A percentile compares a stretch with the other conserved stretches of the same genome.
Evolutionary conservation across 208 protist species (phyloP).

Genomic region (Leishmania martiniquensis): DNA sequence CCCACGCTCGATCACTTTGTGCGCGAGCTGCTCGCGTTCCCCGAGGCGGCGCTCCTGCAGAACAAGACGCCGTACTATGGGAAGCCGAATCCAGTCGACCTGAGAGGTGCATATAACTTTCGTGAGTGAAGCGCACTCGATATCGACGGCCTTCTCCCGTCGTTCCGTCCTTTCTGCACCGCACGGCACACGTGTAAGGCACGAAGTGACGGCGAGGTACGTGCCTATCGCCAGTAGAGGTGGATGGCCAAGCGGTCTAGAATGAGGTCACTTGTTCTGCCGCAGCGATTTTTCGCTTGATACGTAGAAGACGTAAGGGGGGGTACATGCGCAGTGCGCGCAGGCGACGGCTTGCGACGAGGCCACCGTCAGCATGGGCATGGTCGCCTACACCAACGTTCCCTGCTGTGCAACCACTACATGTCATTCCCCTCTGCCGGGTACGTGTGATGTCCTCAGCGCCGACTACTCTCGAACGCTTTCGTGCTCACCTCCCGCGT

Average conservation of each 20-base stretch:
- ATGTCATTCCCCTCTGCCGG: not conserved
- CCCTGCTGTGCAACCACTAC: too few relatives aligned
- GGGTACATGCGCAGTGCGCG: not conserved
- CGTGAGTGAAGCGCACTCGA: slow-evolving; percentile 8
- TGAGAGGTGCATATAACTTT: slow-evolving; percentile 72
- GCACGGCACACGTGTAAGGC: not conserved
- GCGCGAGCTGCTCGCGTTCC: slow-evolving; percentile 81
- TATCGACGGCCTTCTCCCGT: not conserved
- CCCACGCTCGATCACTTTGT: slow-evolving; percentile 91
- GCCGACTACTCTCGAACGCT: not conserved
- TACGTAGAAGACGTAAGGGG: not conserved
- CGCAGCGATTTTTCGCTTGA: not conserved
- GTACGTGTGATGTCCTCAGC: not conserved
- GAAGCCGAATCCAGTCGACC: slow-evolving; percentile 78
- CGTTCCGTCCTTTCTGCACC: not conserved
- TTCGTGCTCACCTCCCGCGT: not conserved
- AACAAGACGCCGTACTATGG: slow-evolving; percentile 70
- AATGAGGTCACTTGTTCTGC: too few relatives aligned
- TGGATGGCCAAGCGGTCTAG: not conserved
- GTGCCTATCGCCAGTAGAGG: not conserved
- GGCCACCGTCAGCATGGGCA: not conserved
- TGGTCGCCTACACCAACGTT: not conserved
- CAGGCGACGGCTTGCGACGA: not conserved
- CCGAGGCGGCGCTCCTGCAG: slow-evolving; percentile 64
- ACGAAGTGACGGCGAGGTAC: too few relatives aligned